Evolutionary conservation across 1,139 yeast species (phyloP).

Genomic region (Candida sanyaensis): DNA sequence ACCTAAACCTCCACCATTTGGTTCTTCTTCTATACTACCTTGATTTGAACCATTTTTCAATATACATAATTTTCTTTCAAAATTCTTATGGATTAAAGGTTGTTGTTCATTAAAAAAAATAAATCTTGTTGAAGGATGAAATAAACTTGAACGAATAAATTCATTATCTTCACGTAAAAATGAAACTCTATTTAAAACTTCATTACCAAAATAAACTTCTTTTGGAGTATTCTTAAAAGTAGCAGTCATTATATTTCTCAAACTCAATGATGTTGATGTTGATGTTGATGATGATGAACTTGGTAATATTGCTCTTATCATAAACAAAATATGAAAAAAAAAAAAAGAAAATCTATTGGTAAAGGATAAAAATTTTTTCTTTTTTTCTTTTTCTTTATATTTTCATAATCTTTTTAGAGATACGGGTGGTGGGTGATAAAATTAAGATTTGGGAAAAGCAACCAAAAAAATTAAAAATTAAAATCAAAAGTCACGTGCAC

Average conservation of each 20-base stretch:
- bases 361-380: neutral
- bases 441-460: too few species aligned
- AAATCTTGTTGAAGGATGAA: constrained; percentile 56
- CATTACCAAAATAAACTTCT: constrained; percentile 51
- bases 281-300: neutral
- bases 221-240: constrained; percentile 23
- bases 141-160: constrained; percentile 57
- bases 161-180: constrained; percentile 69
- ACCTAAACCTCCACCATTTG: constrained; percentile 17
- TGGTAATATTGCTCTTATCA: constrained; percentile 1
- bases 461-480: too few species aligned
- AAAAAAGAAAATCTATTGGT: neutral
- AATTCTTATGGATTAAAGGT: constrained; percentile 38
- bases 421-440: too few species aligned
- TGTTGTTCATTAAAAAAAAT: constrained; percentile 46
- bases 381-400: too few species aligned
- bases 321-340: neutral
- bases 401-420: neutral
- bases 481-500: neutral
- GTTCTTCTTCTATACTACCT: constrained; percentile 14
- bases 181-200: constrained; percentile 74
- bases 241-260: neutral
- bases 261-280: neutral
- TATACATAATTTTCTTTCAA: constrained; percentile 30
- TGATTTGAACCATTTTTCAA: constrained; percentile 39